A percentile compares a stretch with the other conserved stretches of the same genome.
These are phyloP conservation scores for Gomphus bonarii DNA, from an alignment of 1,284 basidiomycete genomes.

Conservation along the genomic window DNA sequence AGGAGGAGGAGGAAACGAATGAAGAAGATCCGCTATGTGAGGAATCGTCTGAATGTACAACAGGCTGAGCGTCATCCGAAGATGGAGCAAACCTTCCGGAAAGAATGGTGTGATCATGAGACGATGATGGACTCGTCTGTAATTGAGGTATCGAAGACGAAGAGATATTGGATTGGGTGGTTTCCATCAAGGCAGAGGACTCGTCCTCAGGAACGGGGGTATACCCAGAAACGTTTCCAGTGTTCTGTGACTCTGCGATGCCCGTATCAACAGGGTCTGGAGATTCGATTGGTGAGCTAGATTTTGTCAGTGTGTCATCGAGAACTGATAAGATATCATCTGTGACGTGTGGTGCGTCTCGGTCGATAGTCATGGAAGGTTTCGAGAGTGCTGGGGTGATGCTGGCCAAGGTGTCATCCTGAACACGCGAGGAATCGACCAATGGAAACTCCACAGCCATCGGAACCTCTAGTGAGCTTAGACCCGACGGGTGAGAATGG, in stretches of 20 bases:
- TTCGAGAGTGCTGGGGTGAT: background rate
- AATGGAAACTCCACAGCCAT: background rate
- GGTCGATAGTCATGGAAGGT: background rate
- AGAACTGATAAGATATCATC: background rate
- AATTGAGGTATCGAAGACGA: background rate
- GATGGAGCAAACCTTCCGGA: background rate
- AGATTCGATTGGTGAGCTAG: background rate
- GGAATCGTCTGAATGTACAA: background rate
- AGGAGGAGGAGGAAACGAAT: background rate
- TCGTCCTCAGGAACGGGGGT: background rate
- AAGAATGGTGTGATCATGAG: background rate
- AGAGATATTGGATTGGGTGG: background rate
- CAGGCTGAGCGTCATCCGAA: background rate
- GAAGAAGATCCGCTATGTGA: background rate
- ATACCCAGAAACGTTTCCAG: background rate
- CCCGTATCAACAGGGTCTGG: background rate
- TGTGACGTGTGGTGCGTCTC: background rate
- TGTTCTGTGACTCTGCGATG: background rate
- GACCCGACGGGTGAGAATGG: background rate
- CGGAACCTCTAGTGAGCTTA: background rate
- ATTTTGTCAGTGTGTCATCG: background rate
- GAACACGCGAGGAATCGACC: background rate
- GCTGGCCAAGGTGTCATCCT: background rate
- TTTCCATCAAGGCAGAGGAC: background rate
- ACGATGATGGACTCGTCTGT: background rate